Evolutionary conservation across 257 asterid species (phyloP).

Genomic region (Cruciata laevipes): DNA sequence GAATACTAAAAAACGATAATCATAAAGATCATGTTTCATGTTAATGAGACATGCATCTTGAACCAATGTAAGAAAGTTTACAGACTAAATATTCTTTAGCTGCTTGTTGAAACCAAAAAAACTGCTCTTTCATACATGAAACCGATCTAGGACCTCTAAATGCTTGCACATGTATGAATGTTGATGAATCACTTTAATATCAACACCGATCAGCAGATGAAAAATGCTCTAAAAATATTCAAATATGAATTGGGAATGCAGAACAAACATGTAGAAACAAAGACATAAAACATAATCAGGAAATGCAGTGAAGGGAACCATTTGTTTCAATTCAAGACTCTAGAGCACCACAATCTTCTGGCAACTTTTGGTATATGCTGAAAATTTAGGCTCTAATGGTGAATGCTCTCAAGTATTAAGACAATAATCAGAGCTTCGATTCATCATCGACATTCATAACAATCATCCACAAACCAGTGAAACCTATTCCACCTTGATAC

Average conservation of each 20-base stretch:
- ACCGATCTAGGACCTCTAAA: conserved; percentile 1
- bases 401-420: no score
- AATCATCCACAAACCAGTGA: neutral
- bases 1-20: neutral
- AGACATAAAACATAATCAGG: neutral
- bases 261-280: neutral
- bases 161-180: neutral
- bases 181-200: neutral
- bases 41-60: no score
- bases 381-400: neutral
- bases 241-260: neutral
- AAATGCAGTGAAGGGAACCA: neutral
- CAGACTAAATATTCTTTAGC: neutral
- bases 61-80: neutral
- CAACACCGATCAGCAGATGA: neutral
- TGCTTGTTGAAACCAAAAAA: neutral
- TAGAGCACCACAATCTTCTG: neutral
- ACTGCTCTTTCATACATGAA: neutral
- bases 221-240: neutral
- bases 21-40: neutral
- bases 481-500: neutral
- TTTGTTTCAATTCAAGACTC: neutral
- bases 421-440: neutral
- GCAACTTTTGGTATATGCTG: neutral
- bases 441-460: neutral